phyloP scores from a whole-genome alignment of 345 rosid species.

The Syzygium grande region DNA sequence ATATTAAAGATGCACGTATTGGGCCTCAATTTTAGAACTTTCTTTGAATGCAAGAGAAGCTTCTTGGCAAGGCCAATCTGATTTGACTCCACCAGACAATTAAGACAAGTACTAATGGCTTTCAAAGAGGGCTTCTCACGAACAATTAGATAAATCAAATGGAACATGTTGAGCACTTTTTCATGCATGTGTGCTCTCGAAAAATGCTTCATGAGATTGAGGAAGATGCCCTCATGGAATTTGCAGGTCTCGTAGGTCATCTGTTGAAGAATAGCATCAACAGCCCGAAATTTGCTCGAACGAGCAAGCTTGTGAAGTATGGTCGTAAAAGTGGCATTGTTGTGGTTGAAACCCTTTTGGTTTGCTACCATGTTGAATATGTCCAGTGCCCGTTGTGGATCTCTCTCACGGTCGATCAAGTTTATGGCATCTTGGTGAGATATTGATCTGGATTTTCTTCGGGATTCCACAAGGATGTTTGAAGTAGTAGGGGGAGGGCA shows the following conservation, averaged over 20 bases:
- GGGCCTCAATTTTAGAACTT: slow-evolving; percentile 41
- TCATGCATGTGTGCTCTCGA: slow-evolving; percentile 37
- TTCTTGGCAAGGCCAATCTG: slow-evolving; percentile 40
- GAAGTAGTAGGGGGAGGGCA: slow-evolving; percentile 27
- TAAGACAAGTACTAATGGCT: slow-evolving; percentile 84
- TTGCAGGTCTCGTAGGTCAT: slow-evolving; percentile 83
- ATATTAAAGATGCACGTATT: slow-evolving; percentile 92
- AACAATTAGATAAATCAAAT: slow-evolving; percentile 46
- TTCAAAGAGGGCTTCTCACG: slow-evolving; percentile 76
- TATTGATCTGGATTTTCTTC: slow-evolving; percentile 40
- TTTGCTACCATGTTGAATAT: slow-evolving; percentile 55
- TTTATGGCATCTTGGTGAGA: slow-evolving; percentile 53
- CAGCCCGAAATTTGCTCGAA: slow-evolving; percentile 63
- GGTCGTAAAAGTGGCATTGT: slow-evolving; percentile 68
- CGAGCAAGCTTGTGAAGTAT: slow-evolving; percentile 58
- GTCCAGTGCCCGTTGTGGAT: slow-evolving; percentile 63
- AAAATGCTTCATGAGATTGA: slow-evolving; percentile 74
- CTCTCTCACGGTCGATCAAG: slow-evolving; percentile 64
- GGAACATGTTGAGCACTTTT: slow-evolving; percentile 65
- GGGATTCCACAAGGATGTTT: slow-evolving; percentile 6
- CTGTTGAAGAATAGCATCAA: slow-evolving; percentile 65
- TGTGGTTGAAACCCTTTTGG: slow-evolving; percentile 79
- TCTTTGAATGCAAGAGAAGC: slow-evolving; percentile 42
- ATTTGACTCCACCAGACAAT: slow-evolving; percentile 61
- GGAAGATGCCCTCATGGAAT: slow-evolving; percentile 69